A percentile compares a stretch with the other conserved stretches of the same genome.
phyloP scores from a whole-genome alignment of 2,329 filamentous ascomycete genomes.

The Madurella fahalii region DNA sequence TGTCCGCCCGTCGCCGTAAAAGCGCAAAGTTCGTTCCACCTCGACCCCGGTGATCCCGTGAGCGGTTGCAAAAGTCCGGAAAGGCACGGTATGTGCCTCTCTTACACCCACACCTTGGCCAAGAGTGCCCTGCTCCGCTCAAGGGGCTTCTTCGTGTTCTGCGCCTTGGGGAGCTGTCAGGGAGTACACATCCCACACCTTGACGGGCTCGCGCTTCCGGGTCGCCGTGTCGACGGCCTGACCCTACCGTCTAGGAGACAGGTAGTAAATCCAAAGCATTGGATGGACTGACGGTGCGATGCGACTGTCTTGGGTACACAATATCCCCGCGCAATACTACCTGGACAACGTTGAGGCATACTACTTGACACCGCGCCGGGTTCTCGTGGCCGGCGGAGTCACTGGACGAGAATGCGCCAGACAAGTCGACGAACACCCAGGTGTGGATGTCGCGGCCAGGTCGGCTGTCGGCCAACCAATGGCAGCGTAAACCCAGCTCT shows the following conservation, averaged over 20 bases:
- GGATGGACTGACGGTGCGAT: slow-evolving; percentile 11
- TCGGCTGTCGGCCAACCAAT: slow-evolving; percentile 24
- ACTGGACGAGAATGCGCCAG: slow-evolving; percentile 29
- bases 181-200: not conserved
- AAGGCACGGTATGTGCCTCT: not conserved
- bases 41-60: not conserved
- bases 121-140: not conserved
- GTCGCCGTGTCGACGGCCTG: not conserved
- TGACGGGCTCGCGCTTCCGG: not conserved
- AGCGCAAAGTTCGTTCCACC: not conserved
- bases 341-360: slow-evolving; percentile 14
- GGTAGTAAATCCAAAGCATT: not conserved
- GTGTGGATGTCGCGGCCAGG: slow-evolving; percentile 18
- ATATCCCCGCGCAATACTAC: slow-evolving; percentile 8
- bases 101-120: not conserved
- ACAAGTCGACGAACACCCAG: slow-evolving; percentile 20
- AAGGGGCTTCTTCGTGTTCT: not conserved
- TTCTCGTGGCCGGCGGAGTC: slow-evolving; percentile 16
- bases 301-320: slow-evolving; percentile 16
- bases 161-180: not conserved
- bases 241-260: not conserved
- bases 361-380: slow-evolving; percentile 12
- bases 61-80: not conserved
- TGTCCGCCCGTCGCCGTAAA: not conserved
- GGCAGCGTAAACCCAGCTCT: slow-evolving; percentile 4